Evolutionary conservation across 495 filamentous ascomycete genomes (phyloP).

Genomic region (Penicillium turbatum): DNA sequence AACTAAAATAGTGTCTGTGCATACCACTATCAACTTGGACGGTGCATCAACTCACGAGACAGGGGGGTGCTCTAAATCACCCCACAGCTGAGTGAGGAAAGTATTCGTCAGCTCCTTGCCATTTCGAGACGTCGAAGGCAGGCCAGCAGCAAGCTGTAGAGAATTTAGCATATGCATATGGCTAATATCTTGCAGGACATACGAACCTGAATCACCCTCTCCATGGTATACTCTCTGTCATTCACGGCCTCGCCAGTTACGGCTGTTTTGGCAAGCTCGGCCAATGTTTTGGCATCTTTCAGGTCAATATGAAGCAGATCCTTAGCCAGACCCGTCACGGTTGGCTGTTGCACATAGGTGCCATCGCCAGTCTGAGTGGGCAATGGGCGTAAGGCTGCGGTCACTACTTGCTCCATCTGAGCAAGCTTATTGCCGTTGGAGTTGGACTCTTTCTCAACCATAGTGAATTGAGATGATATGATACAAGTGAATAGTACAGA

Average conservation of each 20-base stretch:
- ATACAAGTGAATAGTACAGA: conserved; percentile 4
- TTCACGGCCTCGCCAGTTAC: conserved; percentile 82
- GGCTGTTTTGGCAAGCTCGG: conserved; percentile 54
- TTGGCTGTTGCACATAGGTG: conserved; percentile 38
- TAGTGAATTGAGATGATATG: conserved; percentile 10
- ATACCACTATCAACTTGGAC: not conserved
- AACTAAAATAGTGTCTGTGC: conserved; percentile 7
- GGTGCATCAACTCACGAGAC: conserved; percentile 44
- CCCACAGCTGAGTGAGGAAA: conserved; percentile 62
- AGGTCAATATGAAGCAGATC: conserved; percentile 40
- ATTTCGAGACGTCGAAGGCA: conserved; percentile 52
- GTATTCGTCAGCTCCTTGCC: conserved; percentile 52
- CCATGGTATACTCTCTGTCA: conserved; percentile 67
- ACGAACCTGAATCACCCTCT: conserved; percentile 47
- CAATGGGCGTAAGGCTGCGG: conserved; percentile 55
- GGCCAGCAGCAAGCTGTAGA: conserved; percentile 36
- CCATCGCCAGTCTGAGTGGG: conserved; percentile 63
- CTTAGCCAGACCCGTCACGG: conserved; percentile 30
- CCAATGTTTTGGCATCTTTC: conserved; percentile 41
- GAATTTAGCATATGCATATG: not conserved
- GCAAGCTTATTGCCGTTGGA: conserved; percentile 37
- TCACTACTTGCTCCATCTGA: conserved; percentile 51
- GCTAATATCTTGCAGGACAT: not conserved
- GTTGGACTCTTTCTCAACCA: conserved; percentile 20
- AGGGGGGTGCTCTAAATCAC: conserved; percentile 66